phyloP scores from a whole-genome alignment of 768 basidiomycete species.

The Lactarius vividus region DNA sequence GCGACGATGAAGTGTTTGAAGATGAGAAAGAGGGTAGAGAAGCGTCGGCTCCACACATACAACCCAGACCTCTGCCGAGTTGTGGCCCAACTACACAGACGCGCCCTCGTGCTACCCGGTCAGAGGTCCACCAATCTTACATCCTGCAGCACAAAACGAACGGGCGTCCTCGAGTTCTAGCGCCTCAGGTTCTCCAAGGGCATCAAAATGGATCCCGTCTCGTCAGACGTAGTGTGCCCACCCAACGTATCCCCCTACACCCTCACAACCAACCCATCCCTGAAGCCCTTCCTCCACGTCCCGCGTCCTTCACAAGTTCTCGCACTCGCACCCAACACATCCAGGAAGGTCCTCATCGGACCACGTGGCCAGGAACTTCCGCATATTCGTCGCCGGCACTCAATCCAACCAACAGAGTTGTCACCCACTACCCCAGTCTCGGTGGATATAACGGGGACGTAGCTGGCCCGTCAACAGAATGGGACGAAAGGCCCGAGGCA shows the following conservation, averaged over 20 bases:
- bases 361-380: slow-evolving; percentile 8
- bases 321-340: background rate
- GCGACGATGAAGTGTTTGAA: background rate
- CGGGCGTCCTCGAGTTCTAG: background rate
- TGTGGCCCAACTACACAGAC: background rate
- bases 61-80: background rate
- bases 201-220: background rate
- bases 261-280: background rate
- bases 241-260: background rate
- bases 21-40: background rate
- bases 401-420: background rate
- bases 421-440: background rate
- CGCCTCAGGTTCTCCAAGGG: background rate
- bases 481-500: slow-evolving; percentile 10
- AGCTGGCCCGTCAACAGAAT: background rate
- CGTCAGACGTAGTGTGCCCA: background rate
- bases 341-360: slow-evolving; percentile 2
- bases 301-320: background rate
- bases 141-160: background rate
- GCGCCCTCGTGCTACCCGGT: background rate
- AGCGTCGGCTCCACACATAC: background rate
- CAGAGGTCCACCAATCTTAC: slow-evolving; percentile 2
- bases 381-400: background rate
- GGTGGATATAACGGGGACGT: background rate
- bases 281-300: background rate